A percentile compares a stretch with the other conserved stretches of the same genome.
Conservation (phyloP, 2,329 filamentous ascomycete genomes). For the Alternaria sp. region DNA sequence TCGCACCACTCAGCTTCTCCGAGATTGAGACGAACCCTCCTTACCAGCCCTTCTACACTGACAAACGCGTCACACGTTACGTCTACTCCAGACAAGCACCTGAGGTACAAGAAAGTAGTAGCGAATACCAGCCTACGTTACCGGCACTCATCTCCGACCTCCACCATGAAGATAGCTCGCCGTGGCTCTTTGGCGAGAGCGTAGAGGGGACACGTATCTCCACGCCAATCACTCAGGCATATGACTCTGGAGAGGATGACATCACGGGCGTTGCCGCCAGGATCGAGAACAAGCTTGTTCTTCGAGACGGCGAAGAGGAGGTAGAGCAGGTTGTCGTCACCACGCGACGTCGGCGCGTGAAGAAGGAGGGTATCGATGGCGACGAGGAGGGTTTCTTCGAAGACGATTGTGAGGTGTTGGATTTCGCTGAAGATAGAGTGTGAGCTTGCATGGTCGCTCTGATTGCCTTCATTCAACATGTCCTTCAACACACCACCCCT, state of each 20-base stretch:
- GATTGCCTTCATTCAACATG: not conserved
- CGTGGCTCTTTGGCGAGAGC: slow-evolving; percentile 62
- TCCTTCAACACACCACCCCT: not conserved
- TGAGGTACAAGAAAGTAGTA: slow-evolving; percentile 30
- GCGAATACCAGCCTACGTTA: slow-evolving; percentile 27
- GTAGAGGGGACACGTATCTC: slow-evolving; percentile 57
- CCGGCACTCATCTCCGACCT: slow-evolving; percentile 35
- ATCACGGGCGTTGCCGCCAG: slow-evolving; percentile 58
- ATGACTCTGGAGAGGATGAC: slow-evolving; percentile 46
- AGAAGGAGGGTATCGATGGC: slow-evolving; percentile 59
- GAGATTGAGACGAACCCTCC: slow-evolving; percentile 96
- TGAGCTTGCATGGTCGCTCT: slow-evolving; percentile 15
- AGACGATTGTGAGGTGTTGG: slow-evolving; percentile 88
- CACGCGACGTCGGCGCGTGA: slow-evolving; percentile 70
- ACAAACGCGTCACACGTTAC: slow-evolving; percentile 80
- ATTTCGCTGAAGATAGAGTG: slow-evolving; percentile 73
- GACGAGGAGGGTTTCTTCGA: slow-evolving; percentile 81
- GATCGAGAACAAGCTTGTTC: slow-evolving; percentile 54
- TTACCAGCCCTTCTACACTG: slow-evolving; percentile 95
- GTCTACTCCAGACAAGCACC: slow-evolving; percentile 60
- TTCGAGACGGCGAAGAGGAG: slow-evolving; percentile 61
- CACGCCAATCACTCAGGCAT: slow-evolving; percentile 44
- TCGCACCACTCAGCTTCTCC: slow-evolving; percentile 67
- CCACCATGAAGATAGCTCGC: slow-evolving; percentile 44
- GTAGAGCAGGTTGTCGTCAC: slow-evolving; percentile 83